Conservation (phyloP, 306 rosid species). For the Vigna unguiculata region DNA sequence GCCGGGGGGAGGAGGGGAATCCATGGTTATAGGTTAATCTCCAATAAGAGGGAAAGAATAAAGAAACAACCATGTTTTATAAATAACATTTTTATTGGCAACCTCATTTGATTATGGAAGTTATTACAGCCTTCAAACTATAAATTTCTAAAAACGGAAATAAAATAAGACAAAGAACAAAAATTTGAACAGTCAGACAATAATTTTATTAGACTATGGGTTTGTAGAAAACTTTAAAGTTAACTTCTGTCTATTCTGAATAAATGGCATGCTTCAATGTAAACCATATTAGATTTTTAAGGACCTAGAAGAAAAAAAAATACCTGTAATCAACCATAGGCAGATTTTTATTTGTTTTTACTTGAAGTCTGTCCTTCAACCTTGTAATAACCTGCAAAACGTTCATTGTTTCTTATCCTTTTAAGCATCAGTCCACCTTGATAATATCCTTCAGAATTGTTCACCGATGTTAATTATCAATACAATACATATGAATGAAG, state of each 20-base stretch:
- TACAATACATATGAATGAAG: constrained; percentile 19
- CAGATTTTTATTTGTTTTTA: constrained; percentile 60
- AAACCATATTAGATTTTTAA: constrained; percentile 4
- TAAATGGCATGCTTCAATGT: constrained; percentile 15
- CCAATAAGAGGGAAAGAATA: neutral
- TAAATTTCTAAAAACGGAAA: neutral
- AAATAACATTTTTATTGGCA: neutral
- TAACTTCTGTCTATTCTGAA: constrained; percentile 30
- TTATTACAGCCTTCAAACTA: constrained; percentile 7
- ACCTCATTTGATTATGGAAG: constrained; percentile 26
- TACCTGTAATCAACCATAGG: constrained; percentile 89
- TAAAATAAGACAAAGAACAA: constrained; percentile 13
- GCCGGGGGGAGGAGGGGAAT: constrained; percentile 1
- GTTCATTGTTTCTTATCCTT: constrained; percentile 39
- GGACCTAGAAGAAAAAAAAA: neutral
- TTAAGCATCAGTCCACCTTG: constrained; percentile 14
- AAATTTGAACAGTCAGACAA: neutral
- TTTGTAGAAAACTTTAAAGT: constrained; percentile 25
- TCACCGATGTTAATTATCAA: constrained; percentile 15
- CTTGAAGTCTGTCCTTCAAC: constrained; percentile 78
- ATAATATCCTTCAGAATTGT: constrained; percentile 33
- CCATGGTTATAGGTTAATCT: neutral
- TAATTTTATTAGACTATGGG: neutral
- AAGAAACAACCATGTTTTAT: neutral
- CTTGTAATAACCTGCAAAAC: constrained; percentile 71